Percentiles rank a stretch among this genome's conserved stretches.
phyloP scores from a whole-genome alignment of 208 protist genomes.

The Willaertia magna region DNA sequence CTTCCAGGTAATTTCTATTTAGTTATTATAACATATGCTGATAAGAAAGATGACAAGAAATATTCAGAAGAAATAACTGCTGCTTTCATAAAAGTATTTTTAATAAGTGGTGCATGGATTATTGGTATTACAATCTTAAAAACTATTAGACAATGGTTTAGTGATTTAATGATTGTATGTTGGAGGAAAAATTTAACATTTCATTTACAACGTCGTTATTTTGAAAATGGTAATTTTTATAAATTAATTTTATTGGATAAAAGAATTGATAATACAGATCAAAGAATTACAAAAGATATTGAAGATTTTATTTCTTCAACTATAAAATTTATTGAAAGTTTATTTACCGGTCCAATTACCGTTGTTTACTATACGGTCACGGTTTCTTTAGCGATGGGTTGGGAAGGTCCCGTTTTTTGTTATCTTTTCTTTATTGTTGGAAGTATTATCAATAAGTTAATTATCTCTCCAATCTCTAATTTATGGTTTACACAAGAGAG shows the following conservation, averaged over 20 bases:
- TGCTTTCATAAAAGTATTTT: not conserved
- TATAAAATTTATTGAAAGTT: not conserved
- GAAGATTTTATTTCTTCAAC: not conserved
- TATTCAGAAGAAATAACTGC: not conserved
- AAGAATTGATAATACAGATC: not conserved
- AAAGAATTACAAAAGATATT: not conserved
- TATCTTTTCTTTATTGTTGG: not conserved
- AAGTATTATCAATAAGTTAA: not conserved
- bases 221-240: not conserved
- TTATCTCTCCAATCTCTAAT: not conserved
- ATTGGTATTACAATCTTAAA: not conserved
- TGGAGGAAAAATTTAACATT: not conserved
- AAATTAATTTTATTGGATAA: not conserved
- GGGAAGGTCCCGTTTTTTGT: not conserved
- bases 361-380: not conserved
- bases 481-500: constrained; percentile 8
- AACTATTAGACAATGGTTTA: not conserved
- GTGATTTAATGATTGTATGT: not conserved
- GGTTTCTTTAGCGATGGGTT: not conserved
- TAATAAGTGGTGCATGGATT: not conserved
- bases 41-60: not conserved
- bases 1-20: not conserved
- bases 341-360: not conserved
- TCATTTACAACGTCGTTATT: not conserved
- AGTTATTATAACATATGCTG: not conserved